Percentiles rank a stretch among this genome's conserved stretches.
phyloP scores from a whole-genome alignment of 2,329 filamentous ascomycete species.

The Nannizziopsis barbatae region DNA sequence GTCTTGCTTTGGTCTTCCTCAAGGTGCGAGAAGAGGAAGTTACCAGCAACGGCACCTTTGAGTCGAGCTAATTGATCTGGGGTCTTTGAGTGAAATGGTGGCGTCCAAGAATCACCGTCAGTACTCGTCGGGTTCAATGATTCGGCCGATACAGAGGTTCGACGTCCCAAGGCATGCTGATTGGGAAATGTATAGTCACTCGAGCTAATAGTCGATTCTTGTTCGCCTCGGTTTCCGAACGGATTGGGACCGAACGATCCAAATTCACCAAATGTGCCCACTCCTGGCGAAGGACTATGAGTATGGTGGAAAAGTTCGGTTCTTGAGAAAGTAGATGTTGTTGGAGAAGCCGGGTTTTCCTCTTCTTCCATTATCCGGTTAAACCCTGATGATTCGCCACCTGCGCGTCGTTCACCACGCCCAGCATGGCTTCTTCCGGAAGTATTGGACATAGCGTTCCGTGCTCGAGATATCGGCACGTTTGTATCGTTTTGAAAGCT shows the following conservation, averaged over 20 bases:
- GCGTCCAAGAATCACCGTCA: slow-evolving; percentile 77
- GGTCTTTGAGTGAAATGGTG: slow-evolving; percentile 74
- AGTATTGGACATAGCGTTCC: slow-evolving; percentile 10
- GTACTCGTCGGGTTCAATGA: slow-evolving; percentile 82
- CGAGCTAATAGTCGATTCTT: slow-evolving; percentile 1
- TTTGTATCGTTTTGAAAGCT: neutral
- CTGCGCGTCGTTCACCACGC: slow-evolving; percentile 6
- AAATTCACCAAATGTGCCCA: slow-evolving; percentile 12
- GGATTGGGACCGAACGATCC: slow-evolving; percentile 27
- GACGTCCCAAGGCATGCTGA: slow-evolving; percentile 86
- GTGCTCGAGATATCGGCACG: neutral
- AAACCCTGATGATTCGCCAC: slow-evolving; percentile 26
- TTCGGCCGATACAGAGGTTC: slow-evolving; percentile 93
- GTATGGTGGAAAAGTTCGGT: slow-evolving; percentile 18
- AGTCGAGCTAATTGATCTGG: slow-evolving; percentile 69
- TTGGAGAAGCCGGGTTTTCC: slow-evolving; percentile 67
- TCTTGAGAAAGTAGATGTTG: slow-evolving; percentile 48
- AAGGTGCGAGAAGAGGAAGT: slow-evolving; percentile 88
- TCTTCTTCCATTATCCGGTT: slow-evolving; percentile 68
- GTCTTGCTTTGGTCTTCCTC: slow-evolving; percentile 86
- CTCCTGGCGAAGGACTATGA: slow-evolving; percentile 5
- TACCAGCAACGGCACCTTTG: slow-evolving; percentile 68
- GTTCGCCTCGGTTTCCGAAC: slow-evolving; percentile 17
- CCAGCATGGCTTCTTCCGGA: slow-evolving; percentile 9
- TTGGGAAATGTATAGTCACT: slow-evolving; percentile 50